These are phyloP conservation scores for Pseudoscleropodium purum DNA, from an alignment of 225 moss, liverwort and hornwort species.

Conservation along the genomic window DNA sequence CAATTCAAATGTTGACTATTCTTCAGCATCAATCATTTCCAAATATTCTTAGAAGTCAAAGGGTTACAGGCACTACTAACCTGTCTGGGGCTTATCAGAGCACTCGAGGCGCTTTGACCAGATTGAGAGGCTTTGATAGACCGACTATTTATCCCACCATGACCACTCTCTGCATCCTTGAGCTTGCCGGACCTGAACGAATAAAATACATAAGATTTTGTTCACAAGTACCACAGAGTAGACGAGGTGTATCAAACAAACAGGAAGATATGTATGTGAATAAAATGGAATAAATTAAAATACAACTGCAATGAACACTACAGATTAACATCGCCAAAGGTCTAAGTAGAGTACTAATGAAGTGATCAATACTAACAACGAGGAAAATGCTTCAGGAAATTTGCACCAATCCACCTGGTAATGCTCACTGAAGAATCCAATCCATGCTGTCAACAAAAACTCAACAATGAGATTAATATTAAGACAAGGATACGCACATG, in stretches of 20 bases:
- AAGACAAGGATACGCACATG: neutral
- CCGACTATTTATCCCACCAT: slow-evolving; percentile 16
- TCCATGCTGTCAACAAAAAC: slow-evolving; percentile 38
- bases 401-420: slow-evolving; percentile 19
- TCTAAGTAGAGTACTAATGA: neutral
- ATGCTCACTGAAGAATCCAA: slow-evolving; percentile 20
- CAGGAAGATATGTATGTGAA: neutral
- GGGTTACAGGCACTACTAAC: slow-evolving; percentile 1
- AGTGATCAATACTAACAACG: neutral
- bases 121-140: slow-evolving; percentile 22
- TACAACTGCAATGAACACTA: neutral
- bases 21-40: neutral
- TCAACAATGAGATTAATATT: slow-evolving; percentile 8
- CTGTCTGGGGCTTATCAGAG: slow-evolving; percentile 40
- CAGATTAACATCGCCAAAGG: neutral
- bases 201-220: neutral
- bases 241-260: neutral
- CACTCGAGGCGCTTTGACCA: slow-evolving; percentile 27
- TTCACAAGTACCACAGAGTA: neutral
- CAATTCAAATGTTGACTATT: neutral
- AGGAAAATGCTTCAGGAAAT: neutral
- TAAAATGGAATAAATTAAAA: neutral
- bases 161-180: slow-evolving; percentile 19
- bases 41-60: neutral
- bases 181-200: slow-evolving; percentile 4